Evolutionary conservation across 2,329 filamentous ascomycete genomes (phyloP), one percentile per base, ranked within the genome.

Genomic region (Aspergillus neoniger): DNA sequence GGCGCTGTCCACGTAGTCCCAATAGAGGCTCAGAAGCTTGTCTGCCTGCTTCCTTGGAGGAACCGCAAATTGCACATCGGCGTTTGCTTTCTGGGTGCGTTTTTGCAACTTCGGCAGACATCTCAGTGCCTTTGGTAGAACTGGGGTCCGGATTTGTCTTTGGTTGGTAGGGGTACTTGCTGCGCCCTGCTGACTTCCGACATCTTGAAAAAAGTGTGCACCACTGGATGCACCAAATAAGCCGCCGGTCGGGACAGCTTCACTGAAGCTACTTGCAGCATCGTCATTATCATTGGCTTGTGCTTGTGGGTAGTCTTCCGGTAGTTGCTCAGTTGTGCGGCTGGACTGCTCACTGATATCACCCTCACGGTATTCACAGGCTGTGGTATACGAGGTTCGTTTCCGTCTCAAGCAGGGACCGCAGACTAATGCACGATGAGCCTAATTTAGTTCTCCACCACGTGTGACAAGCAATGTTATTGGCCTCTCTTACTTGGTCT

Each of bases 381-480:
- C 44, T 36, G 32, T 36, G 12, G 12, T 36, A 36, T 15, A 28
- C 9, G 55, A 58, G 19, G 3, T 48, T 8, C 32, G 52, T 58
- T 51, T 63, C 15, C 55, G 39, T 30, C 53, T 63, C 2, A 52
- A 54, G 15, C 61, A 63, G n/a, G 61, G 41, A 12, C 59, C 59
- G 25, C 60, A 63, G 19, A 60, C 60, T 63, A 55, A 44, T 36
- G 21, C 41, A 39, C 12, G 32, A 57, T 41, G 7, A 56, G 57
- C 19, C 12, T 36, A 41, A 23, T 10, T 8, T 5, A 36, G 7
- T 49, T 23, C 38, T 10, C 17, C 48, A 56, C 48, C 10, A 28
- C 52, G 56, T 2, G 52, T 4, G 56, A 63, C 36, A 48, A 52
- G 32, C 21, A 15, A 5, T 14, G 4, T 36, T 36, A 36, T 36